phyloP scores from a whole-genome alignment of 2,329 filamentous ascomycete genomes.

The Sclerotinia nivalis region DNA sequence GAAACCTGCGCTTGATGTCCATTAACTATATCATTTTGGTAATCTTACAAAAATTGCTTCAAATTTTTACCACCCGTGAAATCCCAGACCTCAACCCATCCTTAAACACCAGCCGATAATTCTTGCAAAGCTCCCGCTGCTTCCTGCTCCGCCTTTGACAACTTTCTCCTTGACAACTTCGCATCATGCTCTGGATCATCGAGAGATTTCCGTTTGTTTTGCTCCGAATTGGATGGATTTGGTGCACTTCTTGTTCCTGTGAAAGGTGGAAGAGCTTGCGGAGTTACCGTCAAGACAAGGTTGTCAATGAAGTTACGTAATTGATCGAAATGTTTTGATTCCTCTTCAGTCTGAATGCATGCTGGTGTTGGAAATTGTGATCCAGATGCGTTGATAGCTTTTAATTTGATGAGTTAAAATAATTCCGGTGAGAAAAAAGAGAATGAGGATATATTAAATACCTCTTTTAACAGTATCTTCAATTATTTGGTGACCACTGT shows the following conservation, averaged over 20 bases:
- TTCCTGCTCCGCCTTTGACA: constrained; percentile 24
- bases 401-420: not conserved
- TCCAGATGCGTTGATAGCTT: constrained; percentile 19
- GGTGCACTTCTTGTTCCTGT: not conserved
- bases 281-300: constrained; percentile 22
- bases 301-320: constrained; percentile 25
- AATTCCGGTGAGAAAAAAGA: not conserved
- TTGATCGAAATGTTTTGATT: constrained; percentile 25
- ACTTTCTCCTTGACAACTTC: constrained; percentile 19
- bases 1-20: constrained; percentile 10
- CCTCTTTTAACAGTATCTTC: constrained; percentile 22
- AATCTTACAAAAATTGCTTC: constrained; percentile 15
- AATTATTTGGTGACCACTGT: constrained; percentile 21
- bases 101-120: constrained; percentile 22
- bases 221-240: constrained; percentile 9
- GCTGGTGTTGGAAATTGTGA: constrained; percentile 21
- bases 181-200: constrained; percentile 16
- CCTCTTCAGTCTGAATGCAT: constrained; percentile 24
- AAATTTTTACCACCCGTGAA: constrained; percentile 23
- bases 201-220: constrained; percentile 24
- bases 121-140: constrained; percentile 21
- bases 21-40: constrained; percentile 15
- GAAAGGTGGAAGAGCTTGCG: constrained; percentile 1
- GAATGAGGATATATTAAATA: not conserved
- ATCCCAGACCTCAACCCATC: not conserved